Base-by-base conservation (phyloP, 805 yeast genomes). In the Yamadazyma paraphyllophila region DNA sequence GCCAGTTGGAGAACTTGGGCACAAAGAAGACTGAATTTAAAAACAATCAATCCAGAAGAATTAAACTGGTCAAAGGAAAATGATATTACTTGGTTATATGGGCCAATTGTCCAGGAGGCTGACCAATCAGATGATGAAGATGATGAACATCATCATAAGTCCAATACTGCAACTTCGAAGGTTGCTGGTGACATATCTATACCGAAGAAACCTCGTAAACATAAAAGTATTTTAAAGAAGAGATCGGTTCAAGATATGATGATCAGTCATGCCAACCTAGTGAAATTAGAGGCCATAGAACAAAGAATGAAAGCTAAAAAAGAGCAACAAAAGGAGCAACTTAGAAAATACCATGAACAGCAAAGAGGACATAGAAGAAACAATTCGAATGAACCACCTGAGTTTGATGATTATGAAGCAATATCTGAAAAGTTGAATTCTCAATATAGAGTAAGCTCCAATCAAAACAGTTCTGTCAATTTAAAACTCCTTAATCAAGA, bases 1-100 rank as follows among this genome's bases (percentile, higher is more conserved):
- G 92, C 96, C 12, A 76, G 88, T 41, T 92, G 97, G 97, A 77
- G 98, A 60, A 89, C 96, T 14, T 92, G 97, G 97, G 85, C 92
- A 11, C 90, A 91, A 66, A 75, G 87, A 42, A 78, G 85, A 54
- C 76, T 78, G 52, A 73, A 80, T 65, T 61, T 72, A 48, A 70
- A 69, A 72, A 94, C 99, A 0, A 88, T 92, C 6, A 81, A 91
- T 14, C 99, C 99, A 1, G 95, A 89, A 58, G 78, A 80, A 31
- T 87, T 94, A 39, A 92, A 94, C 64, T 94, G 99, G 99, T 82
- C 89, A 36, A 94, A 95, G 66, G 99, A 94, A 58, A 84, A 85
- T 47, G 99, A 94, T 63, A 97, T 94, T 9, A 90, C 97, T 1
- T 94, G 99, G 99, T 77, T 94, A 11, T 94, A 92, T 67, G 99